Evolutionary conservation across 768 basidiomycete genomes (phyloP).

Genomic region (Calocera cornea): DNA sequence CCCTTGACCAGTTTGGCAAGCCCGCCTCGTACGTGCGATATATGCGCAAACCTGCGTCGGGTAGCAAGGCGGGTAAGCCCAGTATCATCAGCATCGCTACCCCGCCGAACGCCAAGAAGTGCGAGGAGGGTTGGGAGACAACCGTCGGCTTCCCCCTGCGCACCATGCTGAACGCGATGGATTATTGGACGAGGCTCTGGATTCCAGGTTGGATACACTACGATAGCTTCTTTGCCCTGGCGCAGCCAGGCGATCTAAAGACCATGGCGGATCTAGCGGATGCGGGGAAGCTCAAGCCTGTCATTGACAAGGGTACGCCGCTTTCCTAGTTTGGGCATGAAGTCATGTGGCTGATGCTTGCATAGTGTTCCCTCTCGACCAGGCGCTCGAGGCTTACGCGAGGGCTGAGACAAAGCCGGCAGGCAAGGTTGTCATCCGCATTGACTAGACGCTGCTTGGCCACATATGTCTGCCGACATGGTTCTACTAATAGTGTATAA

Average conservation of each 20-base stretch:
- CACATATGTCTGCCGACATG: too few relatives aligned
- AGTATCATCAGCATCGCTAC: background rate
- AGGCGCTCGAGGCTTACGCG: background rate
- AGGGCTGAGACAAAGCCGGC: background rate
- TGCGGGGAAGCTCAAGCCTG: background rate
- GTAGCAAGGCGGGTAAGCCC: background rate
- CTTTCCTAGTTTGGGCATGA: too few relatives aligned
- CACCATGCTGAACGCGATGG: background rate
- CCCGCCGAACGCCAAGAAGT: background rate
- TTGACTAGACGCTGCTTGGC: too few relatives aligned
- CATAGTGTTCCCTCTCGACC: background rate
- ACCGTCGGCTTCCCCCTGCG: background rate
- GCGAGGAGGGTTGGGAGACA: background rate
- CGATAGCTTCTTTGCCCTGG: background rate
- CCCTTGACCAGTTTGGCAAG: background rate
- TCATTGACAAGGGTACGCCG: background rate
- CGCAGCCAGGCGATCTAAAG: background rate
- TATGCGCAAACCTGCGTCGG: background rate
- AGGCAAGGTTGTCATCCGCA: background rate
- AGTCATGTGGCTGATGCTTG: too few relatives aligned
- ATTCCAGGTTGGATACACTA: background rate
- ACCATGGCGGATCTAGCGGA: background rate
- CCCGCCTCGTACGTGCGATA: background rate
- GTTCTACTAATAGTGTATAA: too few relatives aligned
- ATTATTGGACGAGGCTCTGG: background rate